Base-by-base conservation (phyloP, 768 basidiomycete genomes). In the Boletus rex-veris region DNA sequence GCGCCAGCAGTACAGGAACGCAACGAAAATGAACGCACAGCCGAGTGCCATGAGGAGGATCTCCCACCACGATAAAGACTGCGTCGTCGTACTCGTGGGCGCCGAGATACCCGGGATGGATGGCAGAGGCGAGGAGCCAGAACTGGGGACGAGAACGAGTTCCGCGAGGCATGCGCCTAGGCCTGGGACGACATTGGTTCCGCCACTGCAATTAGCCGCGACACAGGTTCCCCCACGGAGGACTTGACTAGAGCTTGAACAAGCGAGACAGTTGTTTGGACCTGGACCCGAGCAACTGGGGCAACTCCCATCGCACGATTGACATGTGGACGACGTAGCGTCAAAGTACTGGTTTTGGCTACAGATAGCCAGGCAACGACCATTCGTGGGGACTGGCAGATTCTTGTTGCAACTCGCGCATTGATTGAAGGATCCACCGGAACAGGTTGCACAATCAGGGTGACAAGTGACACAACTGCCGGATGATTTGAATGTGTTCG, bases 401-500 rank as follows among this genome's bases (percentile, higher is more conserved):
- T 75, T 71, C 26, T 83, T 62, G 31, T 83, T 77, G 63, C 92
- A 94, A 45, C 80, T 80, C 8, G 83, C 77, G 70, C 92, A 96
- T 65, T 92, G 85, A 64, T 82, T 83, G 73, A 90, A 90, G 0
- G 83, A 80, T 19, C 79, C 62, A n/a, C 90, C 91, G 21, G 83
- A 82, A 70, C 93, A 96, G 2, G 86, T 84, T 15, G 81, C 82
- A 63, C 92, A 96, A 65, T 95, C 93, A 0, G 90, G 83, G 55
- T 95, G 92, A 68, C 93, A 96, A 6, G 84, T 61, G 50, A 83
- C 64, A 72, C 92, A 95, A 26, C 80, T 71, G 21, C 83, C 81
- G 30, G 82, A 77, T 11, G 87, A 79, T 48, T 76, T 72, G 71
- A 92, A 86, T 2, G 84, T 81, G 54, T 81, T 82, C 37, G 84